A percentile compares a stretch with the other conserved stretches of the same genome.
phyloP scores from a whole-genome alignment of 2,329 filamentous ascomycete species.

The Endocalyx cinctus region DNA sequence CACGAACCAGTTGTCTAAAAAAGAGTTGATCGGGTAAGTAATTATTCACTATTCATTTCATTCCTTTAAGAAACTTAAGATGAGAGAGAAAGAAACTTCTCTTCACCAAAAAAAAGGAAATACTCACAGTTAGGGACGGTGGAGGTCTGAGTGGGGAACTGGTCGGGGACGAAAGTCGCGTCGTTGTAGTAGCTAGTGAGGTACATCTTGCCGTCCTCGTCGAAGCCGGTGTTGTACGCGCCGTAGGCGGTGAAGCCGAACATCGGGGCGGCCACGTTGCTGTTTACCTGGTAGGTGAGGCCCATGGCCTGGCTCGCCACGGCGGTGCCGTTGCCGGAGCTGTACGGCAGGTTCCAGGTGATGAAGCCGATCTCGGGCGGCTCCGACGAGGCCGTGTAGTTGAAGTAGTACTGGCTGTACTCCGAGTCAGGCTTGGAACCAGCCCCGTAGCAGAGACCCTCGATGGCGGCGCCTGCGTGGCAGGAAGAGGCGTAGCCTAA shows the following conservation, averaged over 20 bases:
- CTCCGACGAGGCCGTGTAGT: slow-evolving; percentile 25
- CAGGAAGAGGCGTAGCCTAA: slow-evolving; percentile 27
- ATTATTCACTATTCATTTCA: no score
- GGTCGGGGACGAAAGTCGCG: slow-evolving; percentile 17
- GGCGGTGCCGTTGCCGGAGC: slow-evolving; percentile 7
- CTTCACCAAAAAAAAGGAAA: no score
- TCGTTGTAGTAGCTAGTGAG: slow-evolving; percentile 23
- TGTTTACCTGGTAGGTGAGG: slow-evolving; percentile 18
- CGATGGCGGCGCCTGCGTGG: slow-evolving; percentile 30
- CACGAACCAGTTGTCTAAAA: slow-evolving; percentile 29
- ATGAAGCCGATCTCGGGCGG: slow-evolving; percentile 22
- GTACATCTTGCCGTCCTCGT: slow-evolving; percentile 23
- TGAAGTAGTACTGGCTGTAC: slow-evolving; percentile 29
- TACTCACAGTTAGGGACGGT: slow-evolving; percentile 17
- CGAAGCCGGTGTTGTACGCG: slow-evolving; percentile 22
- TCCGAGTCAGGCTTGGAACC: slow-evolving; percentile 9
- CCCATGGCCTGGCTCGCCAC: slow-evolving; percentile 15
- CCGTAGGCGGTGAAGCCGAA: slow-evolving; percentile 19
- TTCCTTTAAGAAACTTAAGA: no score
- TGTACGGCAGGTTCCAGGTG: slow-evolving; percentile 24
- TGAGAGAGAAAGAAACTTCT: no score
- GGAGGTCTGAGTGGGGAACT: slow-evolving; percentile 8
- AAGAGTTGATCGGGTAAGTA: no score
- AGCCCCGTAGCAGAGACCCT: slow-evolving; percentile 25
- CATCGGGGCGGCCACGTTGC: slow-evolving; percentile 27